Base-by-base conservation (phyloP, 225 moss, liverwort and hornwort genomes). In the Thuidium tamariscinum region DNA sequence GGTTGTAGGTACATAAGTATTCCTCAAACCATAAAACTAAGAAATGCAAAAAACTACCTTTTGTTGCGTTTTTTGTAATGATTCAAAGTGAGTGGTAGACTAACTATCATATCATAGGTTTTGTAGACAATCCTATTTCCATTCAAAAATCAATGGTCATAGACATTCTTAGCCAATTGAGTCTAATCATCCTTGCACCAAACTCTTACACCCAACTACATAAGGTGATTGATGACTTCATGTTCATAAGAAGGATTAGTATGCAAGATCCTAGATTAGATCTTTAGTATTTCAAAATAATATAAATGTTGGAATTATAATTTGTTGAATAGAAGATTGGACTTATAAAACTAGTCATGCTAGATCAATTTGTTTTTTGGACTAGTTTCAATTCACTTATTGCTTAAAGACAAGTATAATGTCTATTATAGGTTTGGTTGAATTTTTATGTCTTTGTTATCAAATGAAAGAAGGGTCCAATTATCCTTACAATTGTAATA, bases 371-470 rank as follows among this genome's bases (percentile, higher is more conserved):
- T 42, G 16, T 7, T 5, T 26, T 42, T 41, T 26, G 10, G 12
- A 2, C 3, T 29, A 59, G 7, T 20, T 2, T 59, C 9, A 30
- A 27, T 79, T 42, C 5, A 5, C 9, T 30, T 78, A 23, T 46
- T 63, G 10, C 9, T 80, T 2, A 7, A 23, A 80, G 6, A 0
- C 1, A 0, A 63, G 11, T 3, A 16, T 63, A 23, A 2, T 16
- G 63, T 1, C 4, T n/a, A 63, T 10, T 16, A 10, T 2, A 1
- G 5, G 15, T 4, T n/a, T 48, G 5, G 25, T 80, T 48, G 16
- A 48, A 7, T 48, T 48, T 36, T 16, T 11, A 73, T 48, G 1
- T 27, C 48, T 0, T 48, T 73, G 4, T 73, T 19, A 48, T 19
- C 16, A 63, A 80, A 63, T 16, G 6, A 25, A 63, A 48, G 11